These are phyloP conservation scores for Penicillium sp. DNA, from an alignment of 2,329 filamentous ascomycete species.

Conservation along the genomic window DNA sequence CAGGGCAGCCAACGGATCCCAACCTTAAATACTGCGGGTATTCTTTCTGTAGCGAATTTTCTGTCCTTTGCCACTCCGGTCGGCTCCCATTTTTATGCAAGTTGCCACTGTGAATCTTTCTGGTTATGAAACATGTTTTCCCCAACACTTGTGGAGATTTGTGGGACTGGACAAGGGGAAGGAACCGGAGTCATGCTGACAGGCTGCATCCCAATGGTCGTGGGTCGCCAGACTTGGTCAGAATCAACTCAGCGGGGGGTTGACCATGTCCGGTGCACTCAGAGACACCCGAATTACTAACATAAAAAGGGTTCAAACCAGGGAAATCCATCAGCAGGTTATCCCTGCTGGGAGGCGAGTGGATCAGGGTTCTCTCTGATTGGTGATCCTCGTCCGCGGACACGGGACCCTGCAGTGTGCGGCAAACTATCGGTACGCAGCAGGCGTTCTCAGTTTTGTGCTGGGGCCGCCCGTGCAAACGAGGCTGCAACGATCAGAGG, in stretches of 20 bases:
- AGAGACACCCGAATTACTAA: not conserved
- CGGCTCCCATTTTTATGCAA: not conserved
- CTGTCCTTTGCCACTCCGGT: not conserved
- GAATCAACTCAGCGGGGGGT: not conserved
- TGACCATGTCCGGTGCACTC: not conserved
- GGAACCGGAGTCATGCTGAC: not conserved
- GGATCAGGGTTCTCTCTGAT: not conserved
- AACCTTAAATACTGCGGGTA: conserved; percentile 10
- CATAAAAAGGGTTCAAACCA: not conserved
- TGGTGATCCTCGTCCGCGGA: not conserved
- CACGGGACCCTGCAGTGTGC: conserved; percentile 10
- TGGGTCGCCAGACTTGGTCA: not conserved
- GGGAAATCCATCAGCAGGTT: not conserved
- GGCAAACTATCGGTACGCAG: not conserved
- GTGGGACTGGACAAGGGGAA: not conserved
- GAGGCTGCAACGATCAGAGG: conserved; percentile 67
- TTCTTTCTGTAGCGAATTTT: not conserved
- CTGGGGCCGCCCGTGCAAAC: conserved; percentile 52
- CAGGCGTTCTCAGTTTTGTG: not conserved
- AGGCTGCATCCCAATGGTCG: not conserved
- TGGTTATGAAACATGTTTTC: not conserved
- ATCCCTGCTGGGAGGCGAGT: not conserved
- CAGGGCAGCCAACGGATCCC: conserved; percentile 12
- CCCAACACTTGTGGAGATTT: not conserved
- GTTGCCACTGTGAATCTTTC: not conserved